Conservation (phyloP, 345 rosid species). For the Bruguiera sexangula region DNA sequence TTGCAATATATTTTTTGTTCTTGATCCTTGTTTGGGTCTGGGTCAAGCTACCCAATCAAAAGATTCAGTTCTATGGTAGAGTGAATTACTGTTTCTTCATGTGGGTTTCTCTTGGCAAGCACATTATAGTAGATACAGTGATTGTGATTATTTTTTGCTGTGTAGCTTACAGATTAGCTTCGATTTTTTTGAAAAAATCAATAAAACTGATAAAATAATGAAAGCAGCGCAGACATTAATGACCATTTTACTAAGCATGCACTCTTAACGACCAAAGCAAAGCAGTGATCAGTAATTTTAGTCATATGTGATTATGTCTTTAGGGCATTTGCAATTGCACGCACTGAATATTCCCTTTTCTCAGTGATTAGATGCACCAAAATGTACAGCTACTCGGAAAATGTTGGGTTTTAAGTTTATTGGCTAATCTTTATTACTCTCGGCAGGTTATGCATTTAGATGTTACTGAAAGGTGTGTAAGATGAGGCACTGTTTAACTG, state of each 20-base stretch:
- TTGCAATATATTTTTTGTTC: background rate
- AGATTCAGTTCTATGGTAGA: background rate
- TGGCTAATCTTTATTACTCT: conserved; percentile 10
- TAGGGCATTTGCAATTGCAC: too few relatives aligned
- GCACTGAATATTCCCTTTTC: too few relatives aligned
- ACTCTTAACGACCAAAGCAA: too few relatives aligned
- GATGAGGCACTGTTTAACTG: background rate
- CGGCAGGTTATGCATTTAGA: conserved; percentile 28
- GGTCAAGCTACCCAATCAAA: background rate
- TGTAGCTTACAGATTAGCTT: background rate
- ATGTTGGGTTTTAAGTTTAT: conserved; percentile 11
- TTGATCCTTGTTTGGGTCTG: conserved; percentile 11
- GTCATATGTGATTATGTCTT: too few relatives aligned
- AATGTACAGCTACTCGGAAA: too few relatives aligned
- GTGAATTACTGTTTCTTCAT: background rate
- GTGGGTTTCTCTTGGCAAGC: background rate
- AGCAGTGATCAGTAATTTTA: too few relatives aligned
- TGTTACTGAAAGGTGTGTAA: conserved; percentile 23
- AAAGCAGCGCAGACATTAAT: too few relatives aligned
- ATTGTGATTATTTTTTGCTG: background rate
- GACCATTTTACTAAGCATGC: too few relatives aligned
- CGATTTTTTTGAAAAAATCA: background rate
- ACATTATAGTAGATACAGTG: background rate
- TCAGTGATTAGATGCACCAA: too few relatives aligned
- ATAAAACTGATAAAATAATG: too few relatives aligned